A percentile compares a stretch with the other conserved stretches of the same genome.
These are phyloP conservation scores for Pichia sp. DNA, from an alignment of 1,139 yeast species.

Conservation along the genomic window DNA sequence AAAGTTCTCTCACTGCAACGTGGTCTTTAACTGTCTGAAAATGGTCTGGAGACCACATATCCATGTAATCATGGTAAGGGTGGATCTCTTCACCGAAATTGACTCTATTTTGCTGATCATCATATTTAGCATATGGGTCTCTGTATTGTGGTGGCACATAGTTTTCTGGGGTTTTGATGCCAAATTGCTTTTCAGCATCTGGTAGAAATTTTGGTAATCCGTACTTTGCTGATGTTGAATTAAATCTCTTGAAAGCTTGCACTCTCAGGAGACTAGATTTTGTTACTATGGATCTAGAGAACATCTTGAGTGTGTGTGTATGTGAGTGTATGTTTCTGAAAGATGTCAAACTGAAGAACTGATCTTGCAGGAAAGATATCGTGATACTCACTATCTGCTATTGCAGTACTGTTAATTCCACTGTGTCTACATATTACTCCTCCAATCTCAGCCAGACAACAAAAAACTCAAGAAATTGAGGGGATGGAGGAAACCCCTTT, in stretches of 20 bases:
- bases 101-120: slow-evolving; percentile 79
- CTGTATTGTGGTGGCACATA: slow-evolving; percentile 53
- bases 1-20: slow-evolving; percentile 52
- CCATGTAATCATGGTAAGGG: slow-evolving; percentile 67
- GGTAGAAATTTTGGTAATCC: slow-evolving; percentile 31
- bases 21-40: slow-evolving; percentile 56
- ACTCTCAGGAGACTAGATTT: slow-evolving; percentile 3
- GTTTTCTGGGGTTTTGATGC: slow-evolving; percentile 44
- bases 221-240: slow-evolving; percentile 21
- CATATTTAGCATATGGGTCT: slow-evolving; percentile 70
- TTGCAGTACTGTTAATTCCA: neutral
- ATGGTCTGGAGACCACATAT: slow-evolving; percentile 86
- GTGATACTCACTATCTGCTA: neutral
- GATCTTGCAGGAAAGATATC: neutral
- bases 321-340: neutral
- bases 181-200: slow-evolving; percentile 30
- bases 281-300: slow-evolving; percentile 13
- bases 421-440: neutral
- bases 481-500: neutral
- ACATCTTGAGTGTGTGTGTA: slow-evolving; percentile 10
- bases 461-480: neutral
- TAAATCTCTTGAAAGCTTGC: slow-evolving; percentile 15
- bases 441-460: neutral
- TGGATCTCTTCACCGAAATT: slow-evolving; percentile 70
- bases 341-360: neutral